Evolutionary conservation across 108 stramenopile genomes (phyloP), one percentile per base, ranked within the genome.

Genomic region (Fragilariopsis cylindrus): DNA sequence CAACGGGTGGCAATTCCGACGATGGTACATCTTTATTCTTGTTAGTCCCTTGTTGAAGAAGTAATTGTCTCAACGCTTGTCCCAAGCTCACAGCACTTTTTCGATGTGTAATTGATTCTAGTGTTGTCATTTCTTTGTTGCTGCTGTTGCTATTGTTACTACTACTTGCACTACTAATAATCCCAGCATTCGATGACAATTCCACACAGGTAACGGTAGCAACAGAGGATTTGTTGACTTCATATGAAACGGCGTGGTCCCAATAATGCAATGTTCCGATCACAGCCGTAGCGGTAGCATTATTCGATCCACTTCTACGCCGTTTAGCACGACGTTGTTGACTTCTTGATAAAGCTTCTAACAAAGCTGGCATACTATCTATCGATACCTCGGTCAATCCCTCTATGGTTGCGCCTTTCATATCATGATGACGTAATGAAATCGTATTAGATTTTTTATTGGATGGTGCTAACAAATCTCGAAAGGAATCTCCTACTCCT

Each of bases 371-470:
- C 54, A 69, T 75, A 9, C 76, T 77, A 50, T 84, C 76, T 41
- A 94, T 66, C 3, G 78, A 70, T 5, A 83, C 72, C 64, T 88
- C 63, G 16, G 72, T 75, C 58, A 95, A 63, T 65, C 85, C 85
- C 57, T 80, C 65, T 11, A 95, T 67, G 2, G 81, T 68, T 3
- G 89, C 90, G 16, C 85, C 85, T 11, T 79, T 50, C 40, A 70
- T 47, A 42, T 79, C 65, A 2, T 43, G 56, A 7, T 74, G 60
- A 8, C 69, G 67, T 63, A 80, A 13, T 13, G 41, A n/a, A 69
- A 75, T 60, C 4, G 63, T 52, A 12, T 19, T 66, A 48, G 65
- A n/a, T 48, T 46, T 46, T 66, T 66, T 0, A 19, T 49, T n/a
- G 7, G 43, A 13, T 42, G 65, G 48, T 47, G 0, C 65, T n/a